Evolutionary conservation across 768 basidiomycete species (phyloP).

Genomic region (Tulasnella sp.): DNA sequence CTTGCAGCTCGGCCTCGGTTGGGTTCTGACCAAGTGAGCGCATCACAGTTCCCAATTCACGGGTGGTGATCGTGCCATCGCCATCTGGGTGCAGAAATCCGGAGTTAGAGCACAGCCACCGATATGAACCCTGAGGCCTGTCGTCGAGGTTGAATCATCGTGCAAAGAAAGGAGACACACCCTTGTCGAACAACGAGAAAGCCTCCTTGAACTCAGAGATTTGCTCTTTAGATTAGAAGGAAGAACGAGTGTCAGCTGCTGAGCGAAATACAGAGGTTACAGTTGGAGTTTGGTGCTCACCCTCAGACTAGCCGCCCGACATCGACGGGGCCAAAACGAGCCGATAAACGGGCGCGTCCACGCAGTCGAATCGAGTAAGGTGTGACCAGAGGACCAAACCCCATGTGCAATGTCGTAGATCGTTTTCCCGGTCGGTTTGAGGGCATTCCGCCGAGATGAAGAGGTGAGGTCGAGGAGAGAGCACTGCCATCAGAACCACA

Average conservation of each 20-base stretch:
- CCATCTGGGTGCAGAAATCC: conserved; percentile 53
- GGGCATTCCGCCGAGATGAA: conserved; percentile 10
- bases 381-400: not conserved
- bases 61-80: conserved; percentile 88
- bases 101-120: conserved; percentile 8
- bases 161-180: conserved; percentile 42
- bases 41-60: conserved; percentile 91
- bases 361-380: not conserved
- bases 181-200: conserved; percentile 96
- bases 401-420: not conserved
- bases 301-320: conserved; percentile 38
- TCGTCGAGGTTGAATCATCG: conserved; percentile 7
- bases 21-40: conserved; percentile 90
- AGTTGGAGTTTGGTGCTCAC: conserved; percentile 29
- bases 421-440: conserved; percentile 12
- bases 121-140: conserved; percentile 1
- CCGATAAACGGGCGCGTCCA: not conserved
- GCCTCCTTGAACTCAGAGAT: conserved; percentile 98
- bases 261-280: not conserved
- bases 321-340: conserved; percentile 5
- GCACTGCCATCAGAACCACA: conserved; percentile 2
- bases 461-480: not conserved
- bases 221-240: conserved; percentile 56
- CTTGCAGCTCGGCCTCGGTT: conserved; percentile 84
- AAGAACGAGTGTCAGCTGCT: conserved; percentile 8